These are phyloP conservation scores for Beauveria asiatica DNA, from an alignment of 2,329 filamentous ascomycete genomes.

Conservation along the genomic window DNA sequence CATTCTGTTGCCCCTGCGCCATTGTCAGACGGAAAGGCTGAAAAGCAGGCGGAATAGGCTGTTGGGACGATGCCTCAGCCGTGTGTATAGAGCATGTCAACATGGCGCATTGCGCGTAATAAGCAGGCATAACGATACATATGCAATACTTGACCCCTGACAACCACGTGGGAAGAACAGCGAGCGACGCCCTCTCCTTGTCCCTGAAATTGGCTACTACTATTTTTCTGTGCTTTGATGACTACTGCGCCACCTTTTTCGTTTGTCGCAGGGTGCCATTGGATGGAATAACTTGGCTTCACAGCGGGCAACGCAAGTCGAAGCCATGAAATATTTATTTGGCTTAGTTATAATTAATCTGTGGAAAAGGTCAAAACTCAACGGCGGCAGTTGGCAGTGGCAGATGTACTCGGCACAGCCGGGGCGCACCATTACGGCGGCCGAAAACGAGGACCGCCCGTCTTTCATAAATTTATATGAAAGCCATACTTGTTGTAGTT, in stretches of 20 bases:
- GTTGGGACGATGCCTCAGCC: conserved; percentile 2
- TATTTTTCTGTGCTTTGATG: background rate
- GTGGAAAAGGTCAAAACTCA: too few relatives aligned
- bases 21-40: background rate
- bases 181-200: background rate
- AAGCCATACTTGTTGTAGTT: too few relatives aligned
- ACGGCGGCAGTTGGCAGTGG: background rate
- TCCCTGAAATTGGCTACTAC: background rate
- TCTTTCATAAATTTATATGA: too few relatives aligned
- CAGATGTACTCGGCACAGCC: background rate
- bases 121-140: background rate
- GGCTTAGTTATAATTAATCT: too few relatives aligned
- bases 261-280: too few relatives aligned
- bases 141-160: background rate
- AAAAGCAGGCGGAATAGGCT: too few relatives aligned
- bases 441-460: too few relatives aligned
- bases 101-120: background rate
- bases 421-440: too few relatives aligned
- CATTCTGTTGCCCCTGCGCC: background rate
- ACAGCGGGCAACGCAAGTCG: too few relatives aligned
- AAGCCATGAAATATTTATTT: too few relatives aligned
- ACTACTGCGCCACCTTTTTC: too few relatives aligned
- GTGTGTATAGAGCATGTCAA: background rate
- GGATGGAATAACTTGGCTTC: too few relatives aligned
- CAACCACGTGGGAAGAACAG: conserved; percentile 3